phyloP scores from a whole-genome alignment of 352 stramenopile genomes.

The Globisporangium abappressorium region DNA sequence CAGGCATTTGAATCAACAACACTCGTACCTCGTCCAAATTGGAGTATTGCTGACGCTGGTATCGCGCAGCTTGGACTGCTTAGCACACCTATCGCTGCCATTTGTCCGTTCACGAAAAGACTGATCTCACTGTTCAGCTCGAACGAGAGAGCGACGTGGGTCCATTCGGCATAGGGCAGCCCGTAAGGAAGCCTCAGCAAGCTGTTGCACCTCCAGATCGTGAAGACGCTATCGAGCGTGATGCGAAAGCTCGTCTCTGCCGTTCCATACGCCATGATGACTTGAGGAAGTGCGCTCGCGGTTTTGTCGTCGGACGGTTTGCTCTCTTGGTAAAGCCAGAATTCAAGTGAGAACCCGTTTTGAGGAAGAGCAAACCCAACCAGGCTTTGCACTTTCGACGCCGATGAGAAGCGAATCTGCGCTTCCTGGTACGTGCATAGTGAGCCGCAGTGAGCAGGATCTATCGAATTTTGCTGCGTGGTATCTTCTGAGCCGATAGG shows the following conservation, averaged over 20 bases:
- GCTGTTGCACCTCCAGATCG: conserved; percentile 30
- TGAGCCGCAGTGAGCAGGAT: conserved; percentile 23
- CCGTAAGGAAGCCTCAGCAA: conserved; percentile 31
- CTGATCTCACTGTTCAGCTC: conserved; percentile 15
- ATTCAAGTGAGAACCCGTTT: conserved; percentile 34
- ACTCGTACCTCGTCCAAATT: conserved; percentile 42
- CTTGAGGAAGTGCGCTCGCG: conserved; percentile 12
- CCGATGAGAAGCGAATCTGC: conserved; percentile 33
- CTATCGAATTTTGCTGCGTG: not conserved
- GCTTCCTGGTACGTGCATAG: conserved; percentile 26
- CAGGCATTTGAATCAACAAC: not conserved
- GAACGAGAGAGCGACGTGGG: conserved; percentile 38
- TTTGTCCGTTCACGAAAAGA: conserved; percentile 31
- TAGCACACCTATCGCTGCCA: conserved; percentile 20
- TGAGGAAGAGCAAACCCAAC: conserved; percentile 22
- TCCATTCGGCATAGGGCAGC: conserved; percentile 27
- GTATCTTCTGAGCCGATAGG: not conserved
- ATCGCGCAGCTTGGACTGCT: conserved; percentile 22
- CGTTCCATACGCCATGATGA: conserved; percentile 37
- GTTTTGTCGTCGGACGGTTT: conserved; percentile 2
- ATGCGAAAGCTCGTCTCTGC: conserved; percentile 8
- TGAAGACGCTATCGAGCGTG: conserved; percentile 22
- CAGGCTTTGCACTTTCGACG: conserved; percentile 25
- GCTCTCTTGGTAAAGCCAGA: conserved; percentile 33
- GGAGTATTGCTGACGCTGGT: conserved; percentile 24